phyloP scores from a whole-genome alignment of 2,329 filamentous ascomycete genomes.

The Nakataea oryzae region DNA sequence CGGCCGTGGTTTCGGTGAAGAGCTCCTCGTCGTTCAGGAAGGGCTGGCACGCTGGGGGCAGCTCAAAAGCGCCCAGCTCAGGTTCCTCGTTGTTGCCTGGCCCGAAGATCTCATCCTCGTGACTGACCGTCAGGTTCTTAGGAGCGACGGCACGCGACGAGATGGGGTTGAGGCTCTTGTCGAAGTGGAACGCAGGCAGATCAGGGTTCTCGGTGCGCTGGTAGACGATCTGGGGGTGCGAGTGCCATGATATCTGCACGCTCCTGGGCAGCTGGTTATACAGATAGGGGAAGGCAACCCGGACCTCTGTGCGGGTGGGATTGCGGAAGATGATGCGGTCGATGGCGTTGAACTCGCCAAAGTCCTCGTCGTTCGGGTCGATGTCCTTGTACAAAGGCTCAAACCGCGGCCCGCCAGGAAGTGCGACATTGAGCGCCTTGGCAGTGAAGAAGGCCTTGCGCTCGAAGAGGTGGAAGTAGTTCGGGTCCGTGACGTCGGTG shows the following conservation, averaged over 20 bases:
- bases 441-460: constrained; percentile 90
- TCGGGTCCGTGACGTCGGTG: constrained; percentile 87
- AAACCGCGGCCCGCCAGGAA: constrained; percentile 93
- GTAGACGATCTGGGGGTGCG: constrained; percentile 86
- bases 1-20: constrained; percentile 78
- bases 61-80: constrained; percentile 75
- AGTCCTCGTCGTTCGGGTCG: constrained; percentile 97
- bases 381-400: constrained; percentile 98
- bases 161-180: constrained; percentile 95
- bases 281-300: constrained; percentile 86
- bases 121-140: constrained; percentile 84
- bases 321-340: constrained; percentile 97
- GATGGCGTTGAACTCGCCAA: constrained; percentile 98
- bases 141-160: constrained; percentile 89
- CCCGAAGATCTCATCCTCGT: constrained; percentile 92
- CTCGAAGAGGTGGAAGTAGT: constrained; percentile 98
- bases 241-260: constrained; percentile 89
- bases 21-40: constrained; percentile 86
- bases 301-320: constrained; percentile 89
- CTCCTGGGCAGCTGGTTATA: constrained; percentile 96
- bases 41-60: constrained; percentile 71
- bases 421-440: constrained; percentile 92
- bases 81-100: constrained; percentile 59
- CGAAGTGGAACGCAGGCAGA: constrained; percentile 93
- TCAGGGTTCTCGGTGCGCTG: constrained; percentile 78